phyloP scores from a whole-genome alignment of 176 grass and related monocot species.

The Lolium rigidum region DNA sequence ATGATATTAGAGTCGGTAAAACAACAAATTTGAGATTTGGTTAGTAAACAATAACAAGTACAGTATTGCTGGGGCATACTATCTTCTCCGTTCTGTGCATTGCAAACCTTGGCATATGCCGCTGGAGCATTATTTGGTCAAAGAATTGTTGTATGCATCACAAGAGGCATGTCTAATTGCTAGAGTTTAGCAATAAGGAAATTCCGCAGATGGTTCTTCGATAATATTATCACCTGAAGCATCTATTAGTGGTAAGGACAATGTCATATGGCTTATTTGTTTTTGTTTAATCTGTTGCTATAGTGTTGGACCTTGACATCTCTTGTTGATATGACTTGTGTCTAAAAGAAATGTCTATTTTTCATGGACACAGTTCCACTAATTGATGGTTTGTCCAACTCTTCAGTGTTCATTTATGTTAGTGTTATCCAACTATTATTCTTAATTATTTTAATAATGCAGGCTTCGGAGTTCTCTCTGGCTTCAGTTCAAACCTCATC shows the following conservation, averaged over 20 bases:
- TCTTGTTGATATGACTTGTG: slow-evolving; percentile 35
- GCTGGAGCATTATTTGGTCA: slow-evolving; percentile 57
- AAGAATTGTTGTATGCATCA: slow-evolving; percentile 51
- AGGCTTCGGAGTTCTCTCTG: slow-evolving; percentile 86
- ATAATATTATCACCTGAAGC: slow-evolving; percentile 55
- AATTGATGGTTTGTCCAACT: slow-evolving; percentile 44
- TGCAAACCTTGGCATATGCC: slow-evolving; percentile 50
- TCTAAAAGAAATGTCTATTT: slow-evolving; percentile 38
- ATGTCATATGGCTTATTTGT: slow-evolving; percentile 47
- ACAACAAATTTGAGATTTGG: slow-evolving; percentile 5
- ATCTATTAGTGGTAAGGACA: slow-evolving; percentile 68
- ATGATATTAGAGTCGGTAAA: slow-evolving; percentile 35
- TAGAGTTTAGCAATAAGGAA: slow-evolving; percentile 64
- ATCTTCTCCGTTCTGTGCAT: slow-evolving; percentile 40
- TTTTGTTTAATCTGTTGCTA: slow-evolving; percentile 29
- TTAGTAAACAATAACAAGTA: slow-evolving; percentile 35
- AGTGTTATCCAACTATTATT: not conserved
- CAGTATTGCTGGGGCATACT: slow-evolving; percentile 34
- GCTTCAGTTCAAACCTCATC: slow-evolving; percentile 95
- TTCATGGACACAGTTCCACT: slow-evolving; percentile 28
- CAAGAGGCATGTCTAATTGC: slow-evolving; percentile 64
- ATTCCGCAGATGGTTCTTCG: slow-evolving; percentile 61
- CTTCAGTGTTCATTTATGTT: slow-evolving; percentile 16
- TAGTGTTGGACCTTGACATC: slow-evolving; percentile 31
- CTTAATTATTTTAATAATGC: slow-evolving; percentile 43